Base-by-base conservation (phyloP, 176 grass and related monocot genomes). In the Oryza rufipogon region DNA sequence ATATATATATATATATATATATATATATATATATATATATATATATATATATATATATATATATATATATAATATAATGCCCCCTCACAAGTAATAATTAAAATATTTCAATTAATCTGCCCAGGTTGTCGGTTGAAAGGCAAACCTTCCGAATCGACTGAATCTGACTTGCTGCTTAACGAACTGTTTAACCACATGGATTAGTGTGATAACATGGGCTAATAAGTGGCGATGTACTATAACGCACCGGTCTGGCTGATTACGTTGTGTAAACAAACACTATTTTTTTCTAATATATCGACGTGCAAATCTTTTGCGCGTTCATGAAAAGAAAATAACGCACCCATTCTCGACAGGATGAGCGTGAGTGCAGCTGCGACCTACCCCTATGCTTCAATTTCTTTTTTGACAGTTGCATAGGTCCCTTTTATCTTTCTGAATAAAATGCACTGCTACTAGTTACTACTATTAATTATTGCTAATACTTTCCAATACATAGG, bases 41-140 rank as follows among this genome's bases (percentile, higher is more conserved):
- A 60, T n/a, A 9, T 34, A 34, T 34, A 36, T 68, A 85, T 33
- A 30, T 33, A 11, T 3, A 20, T n/a, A 60, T n/a, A 9, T 34
- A 34, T 34, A 34, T 34, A 34, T 33, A 34, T 34, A 34, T 34
- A 34, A 32, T 32, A 32, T 32, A 32, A 32, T 32, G 30, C 30
- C 6, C 20, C 33, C 83, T 13, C 6, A 6, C 17, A 63, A 32
- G 17, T 32, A 32, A 32, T 17, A 61, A 39, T 39, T 39, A 39
- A 49, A 79, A n/a, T 67, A 73, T 80, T 74, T 30, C 77, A 54
- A 4, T 73, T 52, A 86, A 86, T 64, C 76, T 64, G 60, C 3
- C 34, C 70, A 86, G 41, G 2, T 33, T 87, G 78, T 87, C 78
- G 78, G 61, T 34, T 68, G 67, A 81, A 74, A 75, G 81, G 78